Base-by-base conservation (phyloP, 352 stramenopile genomes). In the Elongisporangium prolatum region DNA sequence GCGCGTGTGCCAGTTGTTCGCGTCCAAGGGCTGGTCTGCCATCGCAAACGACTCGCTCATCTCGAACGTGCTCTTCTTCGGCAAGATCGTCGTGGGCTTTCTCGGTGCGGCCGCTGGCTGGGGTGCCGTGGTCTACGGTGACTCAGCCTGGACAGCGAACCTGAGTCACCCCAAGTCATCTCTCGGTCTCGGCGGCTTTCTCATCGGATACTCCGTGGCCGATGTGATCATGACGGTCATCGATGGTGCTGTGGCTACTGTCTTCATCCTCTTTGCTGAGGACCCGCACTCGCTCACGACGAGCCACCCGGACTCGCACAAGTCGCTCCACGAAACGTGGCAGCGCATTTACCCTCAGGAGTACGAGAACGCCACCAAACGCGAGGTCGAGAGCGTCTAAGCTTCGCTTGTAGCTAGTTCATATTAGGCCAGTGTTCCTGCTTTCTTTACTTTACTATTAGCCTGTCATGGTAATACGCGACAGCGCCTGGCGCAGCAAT, bases 241-340 rank as follows among this genome's bases (percentile, higher is more conserved):
- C 24, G 67, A 74, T 8, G 87, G 74, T 28, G 86, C 86, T 2
- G 84, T 95, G 10, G 88, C 83, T 21, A 93, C 86, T 7, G 74
- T 95, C 18, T 95, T 93, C 62, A 81, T 95, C 52, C 71, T 93
- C 7, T 95, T 80, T 76, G 84, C 84, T 6, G 86, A 95, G 59
- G 86, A 93, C 64, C 86, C 86, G 22, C 67, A 81, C 57, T 69
- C 69, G 37, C 67, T 81, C 24, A 48, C 54, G 20, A 54, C 51
- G 4, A 81, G 69, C 61, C 74, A 81, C 63, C 59, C 69, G 6
- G 66, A 66, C 4, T 61, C 68, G 8, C 67, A 79, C 65, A 65
- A 79, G 22, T 67, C 63, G 21, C 60, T 84, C 10, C 71, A 81
- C 54, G 47, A 48, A 8, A 54, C 74, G 21, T 84, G 74, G 74